Base-by-base conservation (phyloP, 805 yeast genomes). In the Candida alai region DNA sequence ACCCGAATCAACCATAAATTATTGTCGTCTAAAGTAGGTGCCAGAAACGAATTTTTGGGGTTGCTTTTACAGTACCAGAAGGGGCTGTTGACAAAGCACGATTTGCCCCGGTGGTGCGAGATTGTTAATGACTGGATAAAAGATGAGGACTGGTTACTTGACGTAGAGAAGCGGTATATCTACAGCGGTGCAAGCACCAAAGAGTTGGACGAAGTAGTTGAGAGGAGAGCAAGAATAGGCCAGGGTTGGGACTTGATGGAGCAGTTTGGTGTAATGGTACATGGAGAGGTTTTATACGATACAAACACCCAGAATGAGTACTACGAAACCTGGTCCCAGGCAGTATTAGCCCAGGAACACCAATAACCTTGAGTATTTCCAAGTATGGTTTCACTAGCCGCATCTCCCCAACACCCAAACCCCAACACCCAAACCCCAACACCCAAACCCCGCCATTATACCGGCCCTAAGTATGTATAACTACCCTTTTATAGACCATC, bases 111-210 rank as follows among this genome's bases (percentile, higher is more conserved):
- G 13, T 78, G 84, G 72, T 58, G 74, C 11, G 69, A 62, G 10
- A 55, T 79, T 17, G 76, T 79, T 0, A 70, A 70, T 27, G 74
- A 69, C 28, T 54, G 80, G 36, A 65, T 82, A 22, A 65, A 68
- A 19, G 73, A 73, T 30, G 78, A 73, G 41, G 67, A 72, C 26
- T 84, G 94, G 90, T 68, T 76, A 34, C 62, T 72, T 22, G 74
- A 72, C 18, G 51, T 83, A 23, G 77, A 75, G 42, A 51, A 62
- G 10, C 60, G 63, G 43, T 65, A 69, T 47, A 58, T 65, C 43
- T 58, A 54, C 43, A 59, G 60, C 20, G 49, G 44, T 29, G 54
- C 54, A 38, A 42, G 51, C 5, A 34, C 35, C 9, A 42, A 37
- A 6, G 46, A 40, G 5, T 35, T 45, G 25, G 40, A 41, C 12